Percentiles rank a stretch among this genome's conserved stretches.
Conservation (phyloP, 768 basidiomycete species). For the Tulasnella sp. region DNA sequence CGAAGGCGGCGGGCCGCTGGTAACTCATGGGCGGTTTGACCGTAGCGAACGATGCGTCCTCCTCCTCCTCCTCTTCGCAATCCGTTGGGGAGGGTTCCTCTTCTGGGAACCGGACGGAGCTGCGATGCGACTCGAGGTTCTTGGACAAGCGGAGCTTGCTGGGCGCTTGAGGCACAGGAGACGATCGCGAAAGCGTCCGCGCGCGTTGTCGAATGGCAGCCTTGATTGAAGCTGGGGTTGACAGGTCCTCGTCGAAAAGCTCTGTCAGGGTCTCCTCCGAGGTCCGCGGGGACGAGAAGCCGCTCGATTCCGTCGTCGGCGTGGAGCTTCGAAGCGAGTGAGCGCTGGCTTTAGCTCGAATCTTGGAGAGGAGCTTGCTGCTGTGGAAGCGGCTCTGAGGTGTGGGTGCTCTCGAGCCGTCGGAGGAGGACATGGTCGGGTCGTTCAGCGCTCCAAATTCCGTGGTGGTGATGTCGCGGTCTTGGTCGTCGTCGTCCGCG, state of each 20-base stretch:
- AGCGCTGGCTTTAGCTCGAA: neutral
- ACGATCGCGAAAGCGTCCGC: neutral
- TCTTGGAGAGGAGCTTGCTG: neutral
- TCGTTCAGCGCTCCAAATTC: neutral
- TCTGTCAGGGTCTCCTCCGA: conserved; percentile 7
- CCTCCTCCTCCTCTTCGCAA: neutral
- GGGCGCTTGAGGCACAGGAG: neutral
- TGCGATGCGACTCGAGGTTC: neutral
- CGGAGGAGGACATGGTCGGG: neutral
- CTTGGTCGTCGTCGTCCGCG: neutral
- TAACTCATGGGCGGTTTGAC: neutral
- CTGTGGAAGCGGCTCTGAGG: conserved; percentile 1
- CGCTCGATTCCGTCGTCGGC: neutral
- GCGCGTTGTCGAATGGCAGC: neutral
- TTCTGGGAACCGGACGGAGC: neutral
- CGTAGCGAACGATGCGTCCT: neutral
- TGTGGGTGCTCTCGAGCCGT: neutral
- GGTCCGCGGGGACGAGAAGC: neutral
- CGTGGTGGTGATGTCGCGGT: too few species aligned
- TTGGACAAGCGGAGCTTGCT: neutral
- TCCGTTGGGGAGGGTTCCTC: conserved; percentile 17
- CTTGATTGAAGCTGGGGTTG: neutral
- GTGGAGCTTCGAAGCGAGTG: neutral
- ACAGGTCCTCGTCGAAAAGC: neutral
- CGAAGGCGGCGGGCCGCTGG: neutral